Conservation (phyloP, 495 filamentous ascomycete species). For the Penicillium alfredii region DNA sequence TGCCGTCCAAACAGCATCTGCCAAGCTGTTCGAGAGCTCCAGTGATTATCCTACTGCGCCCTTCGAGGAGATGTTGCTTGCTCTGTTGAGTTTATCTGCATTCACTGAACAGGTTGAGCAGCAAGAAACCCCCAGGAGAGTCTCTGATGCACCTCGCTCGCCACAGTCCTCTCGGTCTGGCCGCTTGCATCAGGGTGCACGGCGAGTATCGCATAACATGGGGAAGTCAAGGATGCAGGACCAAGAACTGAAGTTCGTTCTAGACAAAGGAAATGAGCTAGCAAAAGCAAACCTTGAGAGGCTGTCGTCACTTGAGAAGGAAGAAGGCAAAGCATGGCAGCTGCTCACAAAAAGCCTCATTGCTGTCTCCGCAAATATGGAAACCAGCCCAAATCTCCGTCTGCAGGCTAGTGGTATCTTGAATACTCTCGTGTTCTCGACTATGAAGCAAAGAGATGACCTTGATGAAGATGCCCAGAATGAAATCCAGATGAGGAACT, state of each 20-base stretch:
- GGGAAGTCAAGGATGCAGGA: constrained; percentile 42
- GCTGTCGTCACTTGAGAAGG: constrained; percentile 54
- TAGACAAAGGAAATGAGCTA: constrained; percentile 76
- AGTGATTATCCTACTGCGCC: constrained; percentile 75
- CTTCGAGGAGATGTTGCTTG: constrained; percentile 70
- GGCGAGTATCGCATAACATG: constrained; percentile 50
- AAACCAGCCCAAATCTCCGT: constrained; percentile 55
- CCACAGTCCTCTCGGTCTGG: constrained; percentile 28
- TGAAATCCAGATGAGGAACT: constrained; percentile 60
- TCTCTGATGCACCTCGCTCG: constrained; percentile 16
- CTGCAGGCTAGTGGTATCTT: constrained; percentile 67
- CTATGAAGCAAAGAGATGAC: constrained; percentile 30
- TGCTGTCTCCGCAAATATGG: constrained; percentile 49
- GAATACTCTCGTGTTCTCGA: constrained; percentile 60
- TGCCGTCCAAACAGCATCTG: constrained; percentile 84
- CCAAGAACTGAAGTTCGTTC: constrained; percentile 57
- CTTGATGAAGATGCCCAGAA: constrained; percentile 32
- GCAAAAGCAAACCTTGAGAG: constrained; percentile 73
- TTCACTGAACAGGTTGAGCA: constrained; percentile 28
- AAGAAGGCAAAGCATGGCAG: constrained; percentile 66
- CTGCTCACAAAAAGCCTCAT: constrained; percentile 65
- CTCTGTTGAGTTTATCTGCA: constrained; percentile 62
- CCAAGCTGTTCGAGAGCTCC: constrained; percentile 83
- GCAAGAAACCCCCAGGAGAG: constrained; percentile 22
- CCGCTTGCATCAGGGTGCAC: constrained; percentile 49